Base-by-base conservation (phyloP, 805 yeast species). In the Cyberlindnera mrakii region DNA sequence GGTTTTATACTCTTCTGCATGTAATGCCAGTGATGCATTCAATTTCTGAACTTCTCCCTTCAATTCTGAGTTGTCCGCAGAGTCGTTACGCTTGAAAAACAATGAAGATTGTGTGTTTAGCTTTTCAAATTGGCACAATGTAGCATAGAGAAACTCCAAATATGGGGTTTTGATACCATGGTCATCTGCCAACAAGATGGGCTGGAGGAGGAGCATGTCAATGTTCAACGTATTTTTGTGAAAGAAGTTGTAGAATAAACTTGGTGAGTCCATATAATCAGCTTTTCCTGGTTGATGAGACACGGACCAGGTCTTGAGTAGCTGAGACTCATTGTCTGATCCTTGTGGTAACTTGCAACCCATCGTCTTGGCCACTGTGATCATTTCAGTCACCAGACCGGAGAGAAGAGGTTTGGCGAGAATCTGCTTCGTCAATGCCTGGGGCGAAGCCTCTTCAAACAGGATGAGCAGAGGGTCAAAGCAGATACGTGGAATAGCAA, bases 121-220 rank as follows among this genome's bases (percentile, higher is more conserved):
- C 37, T 62, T 47, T 20, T 66, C 72, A 42, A 69, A 73, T 59
- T 84, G 90, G 49, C 85, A 79, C 69, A 84, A 67, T 42, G 80
- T 74, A 3, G 96, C 88, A 59, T 87, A 90, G 44, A 87, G 66
- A 53, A 86, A 86, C 65, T 90, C 97, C 60, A 90, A 70, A 60
- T 90, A 90, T 2, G 97, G 96, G 0, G 96, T 87, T 59, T 84
- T 82, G 42, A 88, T 80, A 39, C 83, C 81, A 58, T 77, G 77
- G 59, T 89, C 96, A 65, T 89, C 96, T n/a, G 93, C 96, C 44
- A 89, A 69, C 43, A 90, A 67, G 41, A 90, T 90, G 5, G 96
- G 95, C 58, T 88, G 95, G 48, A 90, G 72, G 42, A 90, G 66
- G 35, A 88, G 67, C 57, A 88, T 70, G 65, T 90, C 97, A 34